phyloP scores from a whole-genome alignment of 257 asterid species.

The Perilla frutescens region DNA sequence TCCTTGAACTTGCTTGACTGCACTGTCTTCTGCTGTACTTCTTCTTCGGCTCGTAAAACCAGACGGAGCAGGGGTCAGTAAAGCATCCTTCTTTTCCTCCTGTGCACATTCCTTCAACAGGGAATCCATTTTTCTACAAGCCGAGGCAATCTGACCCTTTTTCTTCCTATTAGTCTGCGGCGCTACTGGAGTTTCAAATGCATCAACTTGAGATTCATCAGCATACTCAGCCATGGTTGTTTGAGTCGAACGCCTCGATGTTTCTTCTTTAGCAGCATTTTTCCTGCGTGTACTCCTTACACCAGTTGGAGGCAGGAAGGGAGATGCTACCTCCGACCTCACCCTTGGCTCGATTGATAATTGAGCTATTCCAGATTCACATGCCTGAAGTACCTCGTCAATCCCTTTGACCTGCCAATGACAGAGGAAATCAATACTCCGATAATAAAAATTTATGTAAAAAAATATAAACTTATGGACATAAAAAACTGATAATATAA shows the following conservation, averaged over 20 bases:
- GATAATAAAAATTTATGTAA: not conserved
- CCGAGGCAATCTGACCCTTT: constrained; percentile 41
- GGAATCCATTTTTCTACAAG: constrained; percentile 54
- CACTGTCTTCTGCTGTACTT: constrained; percentile 44
- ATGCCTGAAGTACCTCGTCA: constrained; percentile 55
- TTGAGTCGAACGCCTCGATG: constrained; percentile 40
- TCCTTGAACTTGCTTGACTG: constrained; percentile 42
- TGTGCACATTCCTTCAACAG: constrained; percentile 47
- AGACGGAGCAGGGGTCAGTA: constrained; percentile 52
- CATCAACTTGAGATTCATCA: constrained; percentile 33
- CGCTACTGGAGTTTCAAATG: constrained; percentile 42
- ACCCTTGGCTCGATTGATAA: constrained; percentile 61
- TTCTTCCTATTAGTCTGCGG: constrained; percentile 45
- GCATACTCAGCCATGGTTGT: not conserved
- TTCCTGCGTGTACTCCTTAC: constrained; percentile 53
- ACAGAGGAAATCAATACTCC: not conserved
- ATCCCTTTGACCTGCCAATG: constrained; percentile 75
- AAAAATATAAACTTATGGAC: not conserved
- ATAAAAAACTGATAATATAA: not conserved
- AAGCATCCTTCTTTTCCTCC: constrained; percentile 40
- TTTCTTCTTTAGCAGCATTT: constrained; percentile 37
- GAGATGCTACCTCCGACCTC: constrained; percentile 49
- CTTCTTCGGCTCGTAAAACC: constrained; percentile 51
- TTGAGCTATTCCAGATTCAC: constrained; percentile 50
- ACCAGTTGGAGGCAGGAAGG: constrained; percentile 55